Evolutionary conservation across 768 basidiomycete species (phyloP), one percentile per base, ranked within the genome.

Genomic region (Megacollybia marginata): DNA sequence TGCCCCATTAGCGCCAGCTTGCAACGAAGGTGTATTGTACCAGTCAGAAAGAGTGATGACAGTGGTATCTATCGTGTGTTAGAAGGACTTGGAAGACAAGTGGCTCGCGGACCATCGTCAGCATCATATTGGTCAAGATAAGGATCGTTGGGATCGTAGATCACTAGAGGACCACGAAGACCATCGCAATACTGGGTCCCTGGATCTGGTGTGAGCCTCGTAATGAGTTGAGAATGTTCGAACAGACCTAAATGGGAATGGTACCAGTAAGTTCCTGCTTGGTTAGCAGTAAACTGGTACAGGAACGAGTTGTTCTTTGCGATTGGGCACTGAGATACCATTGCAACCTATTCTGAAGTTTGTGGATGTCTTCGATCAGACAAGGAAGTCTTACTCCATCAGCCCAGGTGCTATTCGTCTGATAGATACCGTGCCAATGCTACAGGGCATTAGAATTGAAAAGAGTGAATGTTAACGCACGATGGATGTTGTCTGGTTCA

Each of bases 361-460:
- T 28, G 6, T 1, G 61, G 63, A 40, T 66, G 15, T 69, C 46
- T 69, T 65, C 11, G 65, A 70, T 33, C 71, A 69, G 67, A 3
- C 65, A 56, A n/a, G 64, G 35, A 64, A 28, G 23, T 28, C 23
- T 48, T 0, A 49, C 28, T 15, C 74, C 74, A 51, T 76, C 64
- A 16, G 57, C 62, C 59, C 61, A 67, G 16, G 36, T 48, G 12
- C 67, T 63, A 10, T 62, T 60, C 15, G 63, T 50, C 53, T 77
- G 75, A 51, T 69, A 72, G 8, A 78, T 33, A 8, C 76, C 76
- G 49, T 78, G 76, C 76, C 76, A 77, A 45, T 72, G 71, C 60
- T 61, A 56, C 18, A 18, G 11, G 38, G 44, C 8, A 13, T 9
- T 20, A 28, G 5, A 6, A 15, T 42, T 5, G 42, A 33, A 43